Conservation (phyloP, 2,329 filamentous ascomycete genomes). For the Aspergillus sp. region DNA sequence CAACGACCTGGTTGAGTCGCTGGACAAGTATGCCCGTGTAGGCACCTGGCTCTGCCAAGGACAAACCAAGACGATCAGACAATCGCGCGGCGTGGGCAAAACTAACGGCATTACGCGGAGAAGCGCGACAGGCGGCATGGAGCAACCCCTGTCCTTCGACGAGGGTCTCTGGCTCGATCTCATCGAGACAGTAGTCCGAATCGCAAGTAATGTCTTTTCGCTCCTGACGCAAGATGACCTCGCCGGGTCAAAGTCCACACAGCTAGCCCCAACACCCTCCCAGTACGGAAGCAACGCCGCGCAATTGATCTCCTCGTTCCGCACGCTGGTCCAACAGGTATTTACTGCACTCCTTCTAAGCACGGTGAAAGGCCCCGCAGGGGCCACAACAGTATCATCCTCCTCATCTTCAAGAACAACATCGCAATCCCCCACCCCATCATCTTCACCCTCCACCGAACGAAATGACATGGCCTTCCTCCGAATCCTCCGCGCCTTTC, state of each 20-base stretch:
- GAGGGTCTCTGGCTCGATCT: constrained; percentile 60
- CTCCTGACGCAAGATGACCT: constrained; percentile 34
- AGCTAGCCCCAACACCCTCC: constrained; percentile 9
- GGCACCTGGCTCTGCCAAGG: constrained; percentile 93
- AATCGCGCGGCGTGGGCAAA: constrained; percentile 16
- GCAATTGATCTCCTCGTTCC: constrained; percentile 57
- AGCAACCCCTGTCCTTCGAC: constrained; percentile 51
- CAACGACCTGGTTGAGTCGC: constrained; percentile 63
- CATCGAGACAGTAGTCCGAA: constrained; percentile 53
- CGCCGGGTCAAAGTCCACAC: not conserved
- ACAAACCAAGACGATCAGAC: constrained; percentile 57
- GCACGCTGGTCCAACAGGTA: constrained; percentile 75
- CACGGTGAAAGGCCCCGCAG: constrained; percentile 48
- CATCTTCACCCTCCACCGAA: constrained; percentile 11
- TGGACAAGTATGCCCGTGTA: constrained; percentile 85
- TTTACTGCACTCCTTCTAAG: constrained; percentile 79
- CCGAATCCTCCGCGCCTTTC: constrained; percentile 78
- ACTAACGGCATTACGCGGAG: constrained; percentile 30
- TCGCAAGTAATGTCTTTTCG: constrained; percentile 57
- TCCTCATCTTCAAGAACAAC: not conserved
- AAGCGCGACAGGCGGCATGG: constrained; percentile 32
- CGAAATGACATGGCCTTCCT: constrained; percentile 67
- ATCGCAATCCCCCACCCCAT: not conserved
- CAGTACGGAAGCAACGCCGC: constrained; percentile 16
- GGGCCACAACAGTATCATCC: constrained; percentile 3